Base-by-base conservation (phyloP, 2,329 filamentous ascomycete genomes). In the Pyrenochaeta sp. region DNA sequence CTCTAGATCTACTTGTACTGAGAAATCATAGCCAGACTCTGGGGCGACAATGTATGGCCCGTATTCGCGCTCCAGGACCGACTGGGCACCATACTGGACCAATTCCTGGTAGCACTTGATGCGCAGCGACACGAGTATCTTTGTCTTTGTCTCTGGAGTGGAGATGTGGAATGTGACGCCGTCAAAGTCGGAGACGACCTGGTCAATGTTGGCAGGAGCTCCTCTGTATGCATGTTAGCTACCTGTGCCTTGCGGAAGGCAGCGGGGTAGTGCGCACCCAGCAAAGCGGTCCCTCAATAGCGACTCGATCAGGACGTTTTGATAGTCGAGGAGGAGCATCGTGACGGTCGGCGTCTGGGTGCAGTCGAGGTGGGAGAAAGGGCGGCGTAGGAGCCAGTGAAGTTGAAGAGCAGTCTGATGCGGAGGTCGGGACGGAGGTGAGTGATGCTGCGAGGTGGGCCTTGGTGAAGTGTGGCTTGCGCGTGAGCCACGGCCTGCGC, bases 141-240 rank as follows among this genome's bases (percentile, higher is more conserved):
- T 90, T 35, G 90, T 87, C 81, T 97, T 97, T 51, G 85, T 79
- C 73, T 96, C 91, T 46, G 93, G 94, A 1, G 94, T 99, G 24
- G 93, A 97, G 68, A 99, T 92, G 75, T 99, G 94, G 77, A 97
- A 99, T 60, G 89, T 96, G 62, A 97, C 94, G 70, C 93, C 93
- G 76, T 99, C 95, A 70, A 99, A 99, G 77, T 99, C 94, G 71
- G 93, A 97, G 53, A 96, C 90, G 53, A 96, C 90, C 79, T 99
- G 94, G 76, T 99, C 95, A 72, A 99, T 96, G 61, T 89, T 90
- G 47, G 85, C 83, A 46, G 91, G 90, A 60, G 90, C 78, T 72
- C 88, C 88, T 75, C 93, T 96, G 67, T 55, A 49, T 48, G 35
- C 48, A n/a, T 51, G 63, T 73, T 55, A 73, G 68, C 56, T 61